A percentile compares a stretch with the other conserved stretches of the same genome.
phyloP scores from a whole-genome alignment of 208 protist species.

The Trichomonas vaginalis region DNA sequence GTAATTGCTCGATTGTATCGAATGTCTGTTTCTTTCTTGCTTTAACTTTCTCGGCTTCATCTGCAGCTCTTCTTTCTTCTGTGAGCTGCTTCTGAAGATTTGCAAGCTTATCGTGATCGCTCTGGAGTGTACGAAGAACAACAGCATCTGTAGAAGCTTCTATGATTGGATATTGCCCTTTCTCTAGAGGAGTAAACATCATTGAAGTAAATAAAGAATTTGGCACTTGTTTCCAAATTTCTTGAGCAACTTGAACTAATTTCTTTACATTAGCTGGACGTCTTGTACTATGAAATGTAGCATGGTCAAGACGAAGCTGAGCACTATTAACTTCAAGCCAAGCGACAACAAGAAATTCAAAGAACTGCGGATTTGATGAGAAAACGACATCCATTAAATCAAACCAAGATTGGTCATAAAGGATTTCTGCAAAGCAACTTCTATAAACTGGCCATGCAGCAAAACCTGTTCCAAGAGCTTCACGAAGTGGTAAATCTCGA shows the following conservation, averaged over 20 bases:
- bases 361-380: neutral
- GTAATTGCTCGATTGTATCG: neutral
- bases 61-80: neutral
- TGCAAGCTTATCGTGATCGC: neutral
- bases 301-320: neutral
- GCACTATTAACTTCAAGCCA: neutral
- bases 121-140: neutral
- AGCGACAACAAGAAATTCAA: slow-evolving; percentile 3
- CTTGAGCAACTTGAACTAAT: neutral
- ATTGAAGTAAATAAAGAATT: neutral
- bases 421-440: neutral
- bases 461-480: neutral
- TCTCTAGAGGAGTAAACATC: neutral
- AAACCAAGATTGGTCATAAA: neutral
- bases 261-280: neutral
- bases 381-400: slow-evolving; percentile 17
- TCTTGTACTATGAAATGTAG: neutral
- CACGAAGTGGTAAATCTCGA: neutral
- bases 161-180: neutral
- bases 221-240: neutral
- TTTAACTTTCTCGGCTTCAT: neutral
- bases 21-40: neutral
- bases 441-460: neutral
- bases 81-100: neutral
- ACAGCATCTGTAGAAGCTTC: neutral